These are phyloP conservation scores for Ascochyta clinopodiicola DNA, from an alignment of 2,329 filamentous ascomycete genomes.

Conservation along the genomic window DNA sequence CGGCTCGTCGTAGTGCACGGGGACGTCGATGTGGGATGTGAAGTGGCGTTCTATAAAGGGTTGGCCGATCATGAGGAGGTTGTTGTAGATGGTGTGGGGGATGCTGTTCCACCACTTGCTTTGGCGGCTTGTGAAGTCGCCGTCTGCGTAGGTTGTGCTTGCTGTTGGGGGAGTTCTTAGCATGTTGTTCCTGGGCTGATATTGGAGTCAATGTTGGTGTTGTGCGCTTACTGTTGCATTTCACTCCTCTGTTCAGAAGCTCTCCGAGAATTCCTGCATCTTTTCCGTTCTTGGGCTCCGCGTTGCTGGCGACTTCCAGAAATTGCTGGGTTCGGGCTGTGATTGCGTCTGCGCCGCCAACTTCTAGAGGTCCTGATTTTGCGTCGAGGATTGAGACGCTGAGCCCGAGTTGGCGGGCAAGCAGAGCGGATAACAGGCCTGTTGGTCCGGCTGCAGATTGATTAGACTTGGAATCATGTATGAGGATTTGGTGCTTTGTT, in stretches of 20 bases:
- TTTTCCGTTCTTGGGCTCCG: conserved; percentile 31
- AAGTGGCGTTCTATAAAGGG: conserved; percentile 54
- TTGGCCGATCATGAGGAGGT: conserved; percentile 61
- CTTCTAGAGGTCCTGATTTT: conserved; percentile 50
- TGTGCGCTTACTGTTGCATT: conserved; percentile 54
- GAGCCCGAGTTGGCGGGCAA: conserved; percentile 53
- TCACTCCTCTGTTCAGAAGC: conserved; percentile 53
- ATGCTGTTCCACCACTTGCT: conserved; percentile 58
- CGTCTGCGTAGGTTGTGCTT: conserved; percentile 57
- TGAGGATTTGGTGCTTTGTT: background rate
- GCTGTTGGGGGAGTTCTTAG: conserved; percentile 30
- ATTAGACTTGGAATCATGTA: background rate
- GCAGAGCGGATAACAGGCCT: conserved; percentile 54
- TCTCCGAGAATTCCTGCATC: conserved; percentile 30
- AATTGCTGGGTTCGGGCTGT: conserved; percentile 60
- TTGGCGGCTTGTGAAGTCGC: conserved; percentile 57
- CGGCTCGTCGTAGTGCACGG: conserved; percentile 50
- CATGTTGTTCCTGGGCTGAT: too few species aligned
- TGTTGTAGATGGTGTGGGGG: conserved; percentile 55
- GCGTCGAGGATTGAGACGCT: conserved; percentile 49
- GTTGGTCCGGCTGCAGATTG: conserved; percentile 53
- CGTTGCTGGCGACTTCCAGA: conserved; percentile 54
- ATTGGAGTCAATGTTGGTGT: too few species aligned
- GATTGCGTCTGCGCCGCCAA: conserved; percentile 58
- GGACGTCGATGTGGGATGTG: conserved; percentile 41